phyloP scores from a whole-genome alignment of 805 yeast genomes.

The Myxozyma neotropica region DNA sequence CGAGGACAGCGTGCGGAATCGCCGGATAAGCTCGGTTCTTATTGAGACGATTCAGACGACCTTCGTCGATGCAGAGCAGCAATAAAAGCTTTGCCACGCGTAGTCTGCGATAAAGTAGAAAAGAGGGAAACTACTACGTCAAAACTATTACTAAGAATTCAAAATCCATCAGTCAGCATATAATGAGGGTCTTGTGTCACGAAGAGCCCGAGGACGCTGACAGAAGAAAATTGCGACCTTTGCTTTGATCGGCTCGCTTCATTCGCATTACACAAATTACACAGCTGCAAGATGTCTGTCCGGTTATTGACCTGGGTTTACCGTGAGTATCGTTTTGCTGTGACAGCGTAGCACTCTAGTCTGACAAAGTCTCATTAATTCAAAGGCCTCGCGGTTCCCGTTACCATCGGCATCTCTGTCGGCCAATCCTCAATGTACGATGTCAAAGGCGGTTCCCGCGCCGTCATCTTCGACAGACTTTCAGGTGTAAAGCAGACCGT shows the following conservation, averaged over 20 bases:
- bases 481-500: slow-evolving; percentile 87
- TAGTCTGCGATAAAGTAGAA: too few relatives aligned
- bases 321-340: slow-evolving; percentile 15
- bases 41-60: too few relatives aligned
- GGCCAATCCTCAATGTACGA: slow-evolving; percentile 87
- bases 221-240: not conserved
- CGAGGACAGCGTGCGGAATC: too few relatives aligned
- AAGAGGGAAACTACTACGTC: not conserved
- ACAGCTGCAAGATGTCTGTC: slow-evolving; percentile 11
- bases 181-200: too few relatives aligned
- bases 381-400: slow-evolving; percentile 39
- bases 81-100: too few relatives aligned
- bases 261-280: too few relatives aligned
- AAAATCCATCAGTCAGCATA: not conserved
- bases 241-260: not conserved
- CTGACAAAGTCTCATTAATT: too few relatives aligned
- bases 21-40: too few relatives aligned
- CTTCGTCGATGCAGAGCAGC: too few relatives aligned
- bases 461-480: slow-evolving; percentile 90
- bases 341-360: too few relatives aligned
- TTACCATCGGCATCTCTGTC: slow-evolving; percentile 55
- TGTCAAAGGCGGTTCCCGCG: slow-evolving; percentile 94
- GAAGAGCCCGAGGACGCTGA: too few relatives aligned
- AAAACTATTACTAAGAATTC: too few relatives aligned
- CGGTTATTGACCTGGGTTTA: slow-evolving; percentile 28